Evolutionary conservation across 257 asterid genomes (phyloP).

Genomic region (Nicotiana knightiana): DNA sequence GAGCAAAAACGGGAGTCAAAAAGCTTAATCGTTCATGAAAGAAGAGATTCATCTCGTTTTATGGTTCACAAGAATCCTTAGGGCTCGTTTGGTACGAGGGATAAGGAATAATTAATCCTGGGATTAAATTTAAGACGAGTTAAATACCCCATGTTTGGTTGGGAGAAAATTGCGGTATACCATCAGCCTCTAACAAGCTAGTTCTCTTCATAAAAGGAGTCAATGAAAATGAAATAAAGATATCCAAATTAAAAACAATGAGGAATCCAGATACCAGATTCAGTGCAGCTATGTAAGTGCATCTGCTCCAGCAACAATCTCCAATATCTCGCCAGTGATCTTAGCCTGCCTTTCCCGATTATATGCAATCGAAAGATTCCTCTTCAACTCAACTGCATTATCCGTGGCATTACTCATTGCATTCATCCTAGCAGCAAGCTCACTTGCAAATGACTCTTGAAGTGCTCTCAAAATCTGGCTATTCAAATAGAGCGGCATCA

Average conservation of each 20-base stretch:
- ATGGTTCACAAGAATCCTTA: not conserved
- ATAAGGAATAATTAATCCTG: too few species aligned
- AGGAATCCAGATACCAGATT: not conserved
- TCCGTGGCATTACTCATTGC: slow-evolving; percentile 73
- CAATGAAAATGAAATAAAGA: not conserved
- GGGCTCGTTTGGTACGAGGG: too few species aligned
- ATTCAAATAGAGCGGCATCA: slow-evolving; percentile 74
- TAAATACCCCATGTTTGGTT: too few species aligned
- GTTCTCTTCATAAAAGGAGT: not conserved
- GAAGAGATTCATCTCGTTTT: not conserved
- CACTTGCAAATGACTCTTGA: slow-evolving; percentile 85
- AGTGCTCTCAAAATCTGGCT: slow-evolving; percentile 74
- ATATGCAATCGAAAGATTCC: slow-evolving; percentile 48
- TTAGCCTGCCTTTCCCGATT: slow-evolving; percentile 69
- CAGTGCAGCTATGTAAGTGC: slow-evolving; percentile 25
- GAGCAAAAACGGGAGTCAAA: not conserved
- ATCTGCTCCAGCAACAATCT: slow-evolving; percentile 79
- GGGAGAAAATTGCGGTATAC: not conserved
- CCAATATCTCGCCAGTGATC: slow-evolving; percentile 63
- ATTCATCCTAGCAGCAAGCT: slow-evolving; percentile 68
- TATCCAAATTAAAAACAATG: not conserved
- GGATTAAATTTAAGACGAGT: too few species aligned
- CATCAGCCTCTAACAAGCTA: not conserved
- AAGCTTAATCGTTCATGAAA: not conserved
- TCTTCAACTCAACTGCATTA: slow-evolving; percentile 58